phyloP scores from a whole-genome alignment of 352 stramenopile genomes.

The Elongisporangium anandrum region DNA sequence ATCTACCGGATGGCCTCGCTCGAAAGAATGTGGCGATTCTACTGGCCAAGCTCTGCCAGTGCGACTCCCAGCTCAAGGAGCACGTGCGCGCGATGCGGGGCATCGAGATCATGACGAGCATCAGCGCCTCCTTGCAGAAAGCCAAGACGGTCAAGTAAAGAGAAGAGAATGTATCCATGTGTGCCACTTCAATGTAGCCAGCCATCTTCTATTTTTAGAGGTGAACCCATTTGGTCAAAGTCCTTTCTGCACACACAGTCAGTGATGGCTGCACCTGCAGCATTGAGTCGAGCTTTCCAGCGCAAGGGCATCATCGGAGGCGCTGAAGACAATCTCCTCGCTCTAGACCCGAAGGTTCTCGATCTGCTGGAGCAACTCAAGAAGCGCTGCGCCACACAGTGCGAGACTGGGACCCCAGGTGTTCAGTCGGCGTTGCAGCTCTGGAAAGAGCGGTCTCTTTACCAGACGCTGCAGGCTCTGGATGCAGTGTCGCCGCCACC shows the following conservation, averaged over 20 bases:
- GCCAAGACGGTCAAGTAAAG: constrained; percentile 1
- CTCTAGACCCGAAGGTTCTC: constrained; percentile 7
- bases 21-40: constrained; percentile 79
- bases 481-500: constrained; percentile 11
- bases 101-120: constrained; percentile 76
- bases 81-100: constrained; percentile 53
- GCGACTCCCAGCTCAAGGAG: constrained; percentile 39
- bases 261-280: not conserved
- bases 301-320: constrained; percentile 9
- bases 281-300: constrained; percentile 3
- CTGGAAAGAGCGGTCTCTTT: constrained; percentile 58
- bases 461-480: constrained; percentile 44
- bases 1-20: constrained; percentile 42
- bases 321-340: not conserved
- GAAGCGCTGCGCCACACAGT: constrained; percentile 1
- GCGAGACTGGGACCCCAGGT: not conserved
- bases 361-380: constrained; percentile 12
- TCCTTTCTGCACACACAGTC: not conserved
- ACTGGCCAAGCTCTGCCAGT: constrained; percentile 62
- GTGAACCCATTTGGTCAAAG: not conserved
- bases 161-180: not conserved
- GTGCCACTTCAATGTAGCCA: not conserved
- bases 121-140: constrained; percentile 48
- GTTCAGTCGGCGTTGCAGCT: constrained; percentile 33
- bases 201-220: not conserved